A percentile compares a stretch with the other conserved stretches of the same genome.
phyloP scores from a whole-genome alignment of 83 land plant genomes.

The Diphasiastrum complanatum region DNA sequence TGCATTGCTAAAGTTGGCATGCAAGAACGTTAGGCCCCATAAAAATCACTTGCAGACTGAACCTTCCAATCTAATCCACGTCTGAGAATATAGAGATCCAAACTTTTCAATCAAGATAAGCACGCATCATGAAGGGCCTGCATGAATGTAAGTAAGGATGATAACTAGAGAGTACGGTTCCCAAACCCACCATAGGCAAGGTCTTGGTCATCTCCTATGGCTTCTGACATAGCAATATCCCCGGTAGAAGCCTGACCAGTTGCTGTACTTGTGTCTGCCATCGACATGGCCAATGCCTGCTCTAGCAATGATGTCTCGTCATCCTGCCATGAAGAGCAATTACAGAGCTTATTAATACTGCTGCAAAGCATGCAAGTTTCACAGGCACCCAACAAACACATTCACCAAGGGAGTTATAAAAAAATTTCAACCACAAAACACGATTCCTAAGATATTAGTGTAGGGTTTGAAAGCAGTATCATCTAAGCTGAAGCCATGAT shows the following conservation, averaged over 20 bases:
- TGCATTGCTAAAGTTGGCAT: too few relatives aligned
- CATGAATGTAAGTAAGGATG: too few relatives aligned
- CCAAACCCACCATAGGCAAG: conserved; percentile 55
- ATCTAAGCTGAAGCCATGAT: too few relatives aligned
- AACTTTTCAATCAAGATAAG: too few relatives aligned
- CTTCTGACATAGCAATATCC: conserved; percentile 68
- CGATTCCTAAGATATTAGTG: too few relatives aligned
- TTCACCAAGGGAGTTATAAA: not conserved
- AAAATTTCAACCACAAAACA: too few relatives aligned
- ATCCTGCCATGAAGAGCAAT: conserved; percentile 43
- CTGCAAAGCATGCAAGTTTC: not conserved
- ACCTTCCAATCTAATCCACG: too few relatives aligned
- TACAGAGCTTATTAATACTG: not conserved
- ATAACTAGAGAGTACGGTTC: too few relatives aligned
- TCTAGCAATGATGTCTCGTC: conserved; percentile 72
- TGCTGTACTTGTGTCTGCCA: conserved; percentile 48
- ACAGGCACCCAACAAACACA: not conserved
- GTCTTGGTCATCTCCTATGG: conserved; percentile 64
- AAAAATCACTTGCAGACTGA: too few relatives aligned
- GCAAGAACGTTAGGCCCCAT: too few relatives aligned
- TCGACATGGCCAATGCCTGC: conserved; percentile 91
- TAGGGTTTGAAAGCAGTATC: too few relatives aligned
- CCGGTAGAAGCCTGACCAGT: conserved; percentile 23
- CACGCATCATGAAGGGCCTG: not conserved
- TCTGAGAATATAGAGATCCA: too few relatives aligned